A percentile compares a stretch with the other conserved stretches of the same genome.
Evolutionary conservation across 2,329 filamentous ascomycete genomes (phyloP).

Genomic region (Pyricularia pennisetigena): DNA sequence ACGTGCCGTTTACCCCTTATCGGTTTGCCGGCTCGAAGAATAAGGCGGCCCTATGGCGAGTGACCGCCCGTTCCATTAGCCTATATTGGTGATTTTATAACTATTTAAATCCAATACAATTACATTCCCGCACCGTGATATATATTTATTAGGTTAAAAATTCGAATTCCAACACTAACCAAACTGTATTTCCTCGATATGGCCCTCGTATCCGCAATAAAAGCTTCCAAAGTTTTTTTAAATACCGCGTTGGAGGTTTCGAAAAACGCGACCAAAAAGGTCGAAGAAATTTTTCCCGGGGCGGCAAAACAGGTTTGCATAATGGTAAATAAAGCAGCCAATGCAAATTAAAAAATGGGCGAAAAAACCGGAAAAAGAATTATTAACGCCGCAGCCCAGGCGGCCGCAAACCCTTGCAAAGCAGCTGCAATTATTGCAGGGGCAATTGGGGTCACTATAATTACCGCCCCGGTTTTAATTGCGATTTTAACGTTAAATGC

Average conservation of each 20-base stretch:
- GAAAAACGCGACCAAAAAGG: background rate
- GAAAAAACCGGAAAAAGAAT: background rate
- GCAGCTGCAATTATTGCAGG: background rate
- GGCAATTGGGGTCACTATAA: background rate
- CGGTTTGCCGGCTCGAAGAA: no score
- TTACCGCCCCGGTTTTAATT: background rate
- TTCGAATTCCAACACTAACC: no score
- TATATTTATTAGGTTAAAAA: no score
- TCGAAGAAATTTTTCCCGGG: background rate
- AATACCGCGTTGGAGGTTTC: background rate
- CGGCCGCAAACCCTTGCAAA: background rate
- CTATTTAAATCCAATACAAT: no score
- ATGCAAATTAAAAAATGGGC: background rate
- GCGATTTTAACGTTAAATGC: background rate
- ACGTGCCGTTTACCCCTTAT: no score
- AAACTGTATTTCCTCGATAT: no score
- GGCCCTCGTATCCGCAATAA: no score
- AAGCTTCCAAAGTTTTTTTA: no score
- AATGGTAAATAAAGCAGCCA: background rate
- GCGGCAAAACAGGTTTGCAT: background rate
- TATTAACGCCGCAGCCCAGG: background rate
- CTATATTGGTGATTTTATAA: no score
- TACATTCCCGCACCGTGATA: no score
- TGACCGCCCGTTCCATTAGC: no score
- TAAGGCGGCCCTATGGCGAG: no score